phyloP scores from a whole-genome alignment of 306 rosid species.

The Castanea crenata region DNA sequence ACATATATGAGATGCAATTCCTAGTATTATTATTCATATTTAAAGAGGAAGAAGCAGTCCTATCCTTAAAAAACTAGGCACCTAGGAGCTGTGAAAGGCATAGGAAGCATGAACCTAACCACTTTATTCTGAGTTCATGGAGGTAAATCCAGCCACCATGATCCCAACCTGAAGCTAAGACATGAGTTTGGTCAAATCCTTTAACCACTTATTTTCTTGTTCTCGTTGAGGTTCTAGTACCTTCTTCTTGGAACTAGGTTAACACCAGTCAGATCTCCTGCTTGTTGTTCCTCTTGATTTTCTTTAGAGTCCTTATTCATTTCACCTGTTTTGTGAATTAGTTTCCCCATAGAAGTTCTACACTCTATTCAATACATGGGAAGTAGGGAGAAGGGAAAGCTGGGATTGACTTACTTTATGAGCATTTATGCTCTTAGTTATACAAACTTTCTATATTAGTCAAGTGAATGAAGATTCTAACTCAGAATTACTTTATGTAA shows the following conservation, averaged over 20 bases:
- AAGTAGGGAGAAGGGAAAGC: conserved; percentile 8
- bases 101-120: background rate
- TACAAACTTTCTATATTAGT: background rate
- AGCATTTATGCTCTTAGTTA: background rate
- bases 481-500: background rate
- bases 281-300: background rate
- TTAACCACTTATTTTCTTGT: background rate
- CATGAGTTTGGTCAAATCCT: background rate
- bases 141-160: background rate
- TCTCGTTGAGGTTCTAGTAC: too few species aligned
- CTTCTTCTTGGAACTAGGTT: too few species aligned
- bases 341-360: background rate
- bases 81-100: too few species aligned
- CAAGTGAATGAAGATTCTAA: background rate
- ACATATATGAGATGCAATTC: background rate
- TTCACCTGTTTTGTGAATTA: background rate
- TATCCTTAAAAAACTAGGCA: too few species aligned
- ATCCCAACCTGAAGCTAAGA: background rate
- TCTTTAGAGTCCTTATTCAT: background rate
- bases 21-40: background rate
- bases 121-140: background rate
- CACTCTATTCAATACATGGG: background rate
- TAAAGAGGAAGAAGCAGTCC: background rate
- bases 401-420: conserved; percentile 7
- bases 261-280: background rate